Conservation (phyloP, 2,329 filamentous ascomycete species). For the Aureobasidium subglaciale region DNA sequence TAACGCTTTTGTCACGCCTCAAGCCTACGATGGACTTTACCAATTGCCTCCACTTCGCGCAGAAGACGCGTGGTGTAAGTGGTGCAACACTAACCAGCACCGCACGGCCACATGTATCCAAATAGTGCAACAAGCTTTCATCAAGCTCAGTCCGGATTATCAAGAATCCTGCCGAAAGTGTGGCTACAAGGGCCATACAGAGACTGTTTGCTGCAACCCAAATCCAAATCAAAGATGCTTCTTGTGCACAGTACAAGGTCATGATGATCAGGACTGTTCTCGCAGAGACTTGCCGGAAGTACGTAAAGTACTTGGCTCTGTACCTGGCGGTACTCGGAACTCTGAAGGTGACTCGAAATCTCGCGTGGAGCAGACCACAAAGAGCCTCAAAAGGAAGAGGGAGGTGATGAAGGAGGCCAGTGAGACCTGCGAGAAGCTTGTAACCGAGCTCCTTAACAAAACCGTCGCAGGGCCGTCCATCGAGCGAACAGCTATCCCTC, state of each 20-base stretch:
- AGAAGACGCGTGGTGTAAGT: conserved; percentile 1
- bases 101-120: neutral
- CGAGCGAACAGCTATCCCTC: too few species aligned
- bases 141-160: neutral
- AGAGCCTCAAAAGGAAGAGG: neutral
- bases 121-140: neutral
- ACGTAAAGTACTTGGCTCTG: neutral
- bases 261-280: neutral
- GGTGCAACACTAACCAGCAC: neutral
- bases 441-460: too few species aligned
- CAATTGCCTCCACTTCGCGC: neutral
- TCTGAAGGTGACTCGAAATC: neutral
- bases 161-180: neutral
- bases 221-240: neutral
- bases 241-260: neutral
- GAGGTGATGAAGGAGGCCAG: neutral
- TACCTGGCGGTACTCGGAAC: neutral
- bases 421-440: too few species aligned
- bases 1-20: too few species aligned
- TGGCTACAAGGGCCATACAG: neutral
- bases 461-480: too few species aligned
- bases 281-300: neutral
- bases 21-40: too few species aligned
- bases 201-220: neutral
- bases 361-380: neutral